Evolutionary conservation across 176 grass and related monocot species (phyloP).

Genomic region (Rhynchospora pubera): DNA sequence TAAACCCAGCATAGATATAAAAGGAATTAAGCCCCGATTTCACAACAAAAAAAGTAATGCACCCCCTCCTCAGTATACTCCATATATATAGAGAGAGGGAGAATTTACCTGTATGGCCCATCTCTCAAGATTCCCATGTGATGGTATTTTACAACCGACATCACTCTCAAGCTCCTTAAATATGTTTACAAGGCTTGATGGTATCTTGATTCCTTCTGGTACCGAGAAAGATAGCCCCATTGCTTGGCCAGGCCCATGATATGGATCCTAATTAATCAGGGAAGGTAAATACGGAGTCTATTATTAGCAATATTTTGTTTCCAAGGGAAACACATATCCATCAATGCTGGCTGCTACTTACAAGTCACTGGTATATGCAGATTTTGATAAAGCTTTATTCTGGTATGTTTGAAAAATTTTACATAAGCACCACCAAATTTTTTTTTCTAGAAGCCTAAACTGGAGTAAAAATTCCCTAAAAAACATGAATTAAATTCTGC

Average conservation of each 20-base stretch:
- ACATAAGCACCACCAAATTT: neutral
- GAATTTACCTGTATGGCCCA: slow-evolving; percentile 88
- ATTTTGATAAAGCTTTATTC: neutral
- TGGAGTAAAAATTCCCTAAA: neutral
- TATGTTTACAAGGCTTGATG: slow-evolving; percentile 76
- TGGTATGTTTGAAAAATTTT: neutral
- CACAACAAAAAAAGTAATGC: no score
- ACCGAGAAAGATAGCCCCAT: slow-evolving; percentile 97
- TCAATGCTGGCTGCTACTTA: neutral
- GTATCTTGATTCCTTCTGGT: slow-evolving; percentile 71
- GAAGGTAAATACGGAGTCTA: neutral
- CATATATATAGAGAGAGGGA: neutral
- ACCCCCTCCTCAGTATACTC: neutral
- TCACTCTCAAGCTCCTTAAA: slow-evolving; percentile 91
- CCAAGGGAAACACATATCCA: neutral
- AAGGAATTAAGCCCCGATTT: slow-evolving; percentile 9
- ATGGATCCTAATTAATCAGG: slow-evolving; percentile 63
- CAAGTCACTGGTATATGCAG: neutral
- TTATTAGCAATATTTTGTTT: neutral
- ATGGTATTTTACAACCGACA: slow-evolving; percentile 65
- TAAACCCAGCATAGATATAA: neutral
- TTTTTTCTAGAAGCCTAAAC: neutral
- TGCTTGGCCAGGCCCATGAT: slow-evolving; percentile 90
- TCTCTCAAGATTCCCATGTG: slow-evolving; percentile 91
- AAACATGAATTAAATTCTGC: neutral